Conservation (phyloP, 83 land plant species). For the Larix sibirica region DNA sequence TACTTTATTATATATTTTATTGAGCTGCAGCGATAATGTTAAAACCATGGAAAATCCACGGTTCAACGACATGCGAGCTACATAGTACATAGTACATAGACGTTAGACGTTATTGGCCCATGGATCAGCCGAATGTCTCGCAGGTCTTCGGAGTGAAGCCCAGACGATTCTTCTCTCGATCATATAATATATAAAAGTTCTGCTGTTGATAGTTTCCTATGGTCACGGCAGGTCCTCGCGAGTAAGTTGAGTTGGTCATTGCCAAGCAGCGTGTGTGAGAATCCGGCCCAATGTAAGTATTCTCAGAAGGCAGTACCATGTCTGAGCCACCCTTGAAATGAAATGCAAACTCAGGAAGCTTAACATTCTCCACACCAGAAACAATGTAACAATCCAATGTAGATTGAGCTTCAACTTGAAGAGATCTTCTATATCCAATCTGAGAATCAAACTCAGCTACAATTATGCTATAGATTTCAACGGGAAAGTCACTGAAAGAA, state of each 20-base stretch:
- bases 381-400: slow-evolving; percentile 42
- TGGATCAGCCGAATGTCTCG: too few relatives aligned
- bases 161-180: slow-evolving; percentile 32
- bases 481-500: slow-evolving; percentile 47
- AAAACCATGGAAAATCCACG: too few relatives aligned
- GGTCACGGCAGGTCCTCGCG: slow-evolving; percentile 54
- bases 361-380: slow-evolving; percentile 17
- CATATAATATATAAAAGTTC: slow-evolving; percentile 66
- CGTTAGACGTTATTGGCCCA: too few relatives aligned
- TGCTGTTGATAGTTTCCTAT: slow-evolving; percentile 72
- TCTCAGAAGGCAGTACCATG: slow-evolving; percentile 9
- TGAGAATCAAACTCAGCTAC: slow-evolving; percentile 17
- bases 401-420: slow-evolving; percentile 20
- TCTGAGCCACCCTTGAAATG: not conserved
- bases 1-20: too few relatives aligned
- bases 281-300: not conserved
- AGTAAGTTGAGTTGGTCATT: too few relatives aligned
- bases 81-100: too few relatives aligned
- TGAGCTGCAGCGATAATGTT: too few relatives aligned
- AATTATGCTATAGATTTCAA: slow-evolving; percentile 33
- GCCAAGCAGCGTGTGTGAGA: not conserved
- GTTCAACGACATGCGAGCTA: too few relatives aligned
- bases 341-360: not conserved
- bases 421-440: slow-evolving; percentile 31
- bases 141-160: too few relatives aligned